Evolutionary conservation across 495 filamentous ascomycete species (phyloP), one percentile per base, ranked within the genome.

Genomic region (Aspergillus olivimuriae): DNA sequence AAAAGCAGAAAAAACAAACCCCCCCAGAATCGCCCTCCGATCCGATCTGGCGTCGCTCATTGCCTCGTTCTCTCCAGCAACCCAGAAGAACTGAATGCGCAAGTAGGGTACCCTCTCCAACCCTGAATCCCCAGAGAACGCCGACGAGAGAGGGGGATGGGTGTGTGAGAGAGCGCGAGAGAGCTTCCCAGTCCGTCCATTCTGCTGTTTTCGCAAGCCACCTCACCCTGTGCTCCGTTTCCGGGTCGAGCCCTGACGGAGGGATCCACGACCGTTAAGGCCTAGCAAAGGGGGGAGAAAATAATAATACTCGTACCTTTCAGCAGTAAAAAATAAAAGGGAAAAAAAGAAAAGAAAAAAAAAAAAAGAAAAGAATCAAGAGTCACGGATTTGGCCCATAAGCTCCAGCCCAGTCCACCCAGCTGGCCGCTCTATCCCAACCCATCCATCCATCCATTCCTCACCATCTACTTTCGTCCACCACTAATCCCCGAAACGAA

Each of bases 171-270:
- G n/a, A n/a, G n/a, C n/a, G n/a, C n/a, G n/a, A n/a, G n/a, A n/a
- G n/a, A n/a, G n/a, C n/a, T n/a, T n/a, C n/a, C n/a, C n/a, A 21
- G 14, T 44, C 42, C 42, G 42, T 44, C 34, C 24, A 28, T 28
- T 28, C 24, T 28, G 24, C 24, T 28, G 24, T 62, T 56, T 50
- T 60, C 57, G 50, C 47, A n/a, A n/a, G n/a, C n/a, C n/a, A n/a
- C n/a, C n/a, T n/a, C n/a, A 40, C 44, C 34, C 31, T 38, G 34
- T 34, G 16, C 39, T 55, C 63, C 61, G 62, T 61, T 66, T 68
- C 61, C 65, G 65, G 64, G 53, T 62, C 41, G 52, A 62, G 63
- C 44, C 53, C 48, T 60, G 60, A 57, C 51, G 63, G 63, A n/a
- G 59, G 61, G 59, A 63, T 66, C 57, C 57, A 63, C 57, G 61